Evolutionary conservation across 2,329 filamentous ascomycete genomes (phyloP), one percentile per base, ranked within the genome.

Genomic region (Pyrenophora graminea): DNA sequence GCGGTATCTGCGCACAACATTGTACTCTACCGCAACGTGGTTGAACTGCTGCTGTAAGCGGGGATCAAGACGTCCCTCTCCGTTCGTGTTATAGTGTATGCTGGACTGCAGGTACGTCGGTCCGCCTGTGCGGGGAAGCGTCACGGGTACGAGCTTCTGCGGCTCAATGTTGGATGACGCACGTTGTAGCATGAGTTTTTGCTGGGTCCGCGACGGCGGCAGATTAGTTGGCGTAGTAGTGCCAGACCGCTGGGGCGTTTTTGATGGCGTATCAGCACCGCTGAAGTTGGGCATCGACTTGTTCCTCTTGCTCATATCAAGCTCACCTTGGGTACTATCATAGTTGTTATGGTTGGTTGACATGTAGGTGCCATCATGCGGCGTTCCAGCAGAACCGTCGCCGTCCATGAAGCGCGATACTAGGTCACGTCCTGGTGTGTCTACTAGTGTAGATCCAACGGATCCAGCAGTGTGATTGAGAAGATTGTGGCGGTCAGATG

Each of bases 101-200:
- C 68, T 67, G 7, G 70, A 62, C 25, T 68, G 63, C 13, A 72
- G 53, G 38, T 70, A 69, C 4, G 58, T 59, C 36, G 70, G 68
- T 17, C 70, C 70, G 34, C 68, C 69, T 10, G 71, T 64, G 27
- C 73, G 68, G 12, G 71, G 70, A 5, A 75, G 58, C 12, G 74
- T 69, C 10, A 71, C 72, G 43, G 66, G 77, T 54, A 74, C 59
- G 58, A 75, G 67, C 51, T 85, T 71, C 25, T 82, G 76, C 0
- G 85, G 84, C 60, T 90, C 87, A 40, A 90, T 86, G 58, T 82
- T 84, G 3, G 87, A 89, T 66, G 86, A 88, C 25, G 86, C 87
- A 32, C 88, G 82, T 66, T 90, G 87, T 1, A 91, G 79, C 73
- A 89, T 87, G 12, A 91, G 77, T 64, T 91, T 91, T 69, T 90